A percentile compares a stretch with the other conserved stretches of the same genome.
Conservation (phyloP, 2,329 filamentous ascomycete species). For the Neocucurbitaria cava region DNA sequence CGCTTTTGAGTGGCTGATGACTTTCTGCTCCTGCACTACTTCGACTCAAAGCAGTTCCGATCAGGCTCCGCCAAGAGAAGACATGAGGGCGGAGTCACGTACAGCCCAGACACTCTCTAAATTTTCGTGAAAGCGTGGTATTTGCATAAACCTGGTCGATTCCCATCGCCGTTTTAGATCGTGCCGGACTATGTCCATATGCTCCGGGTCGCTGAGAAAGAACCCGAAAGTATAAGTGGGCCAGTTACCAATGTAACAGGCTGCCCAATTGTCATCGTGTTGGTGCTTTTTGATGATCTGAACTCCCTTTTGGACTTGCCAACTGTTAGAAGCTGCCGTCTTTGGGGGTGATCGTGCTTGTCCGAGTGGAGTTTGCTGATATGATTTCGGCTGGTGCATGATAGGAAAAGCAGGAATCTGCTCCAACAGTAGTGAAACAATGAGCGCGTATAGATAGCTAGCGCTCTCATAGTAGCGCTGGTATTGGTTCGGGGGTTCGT, state of each 20-base stretch:
- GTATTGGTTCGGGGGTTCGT: background rate
- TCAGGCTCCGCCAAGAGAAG: background rate
- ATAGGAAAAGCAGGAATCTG: background rate
- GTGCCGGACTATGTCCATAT: constrained; percentile 7
- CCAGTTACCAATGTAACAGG: constrained; percentile 20
- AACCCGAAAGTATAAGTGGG: constrained; percentile 19
- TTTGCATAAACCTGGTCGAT: constrained; percentile 14
- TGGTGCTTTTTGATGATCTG: constrained; percentile 10
- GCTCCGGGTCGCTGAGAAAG: constrained; percentile 8
- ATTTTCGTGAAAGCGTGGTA: constrained; percentile 10
- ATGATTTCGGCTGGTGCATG: too few species aligned
- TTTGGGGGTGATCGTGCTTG: constrained; percentile 2
- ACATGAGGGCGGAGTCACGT: background rate
- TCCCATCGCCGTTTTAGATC: constrained; percentile 14
- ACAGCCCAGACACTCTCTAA: constrained; percentile 10
- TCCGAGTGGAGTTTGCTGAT: background rate
- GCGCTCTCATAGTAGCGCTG: constrained; percentile 14
- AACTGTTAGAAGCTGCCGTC: constrained; percentile 3
- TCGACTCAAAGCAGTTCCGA: background rate
- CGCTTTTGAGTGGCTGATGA: background rate
- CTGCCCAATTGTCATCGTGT: constrained; percentile 11
- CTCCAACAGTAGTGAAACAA: constrained; percentile 20
- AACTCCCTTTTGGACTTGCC: constrained; percentile 16
- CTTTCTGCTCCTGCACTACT: background rate
- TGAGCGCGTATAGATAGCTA: constrained; percentile 18